phyloP scores from a whole-genome alignment of 805 yeast genomes.

The Isabelozyma rhagii region DNA sequence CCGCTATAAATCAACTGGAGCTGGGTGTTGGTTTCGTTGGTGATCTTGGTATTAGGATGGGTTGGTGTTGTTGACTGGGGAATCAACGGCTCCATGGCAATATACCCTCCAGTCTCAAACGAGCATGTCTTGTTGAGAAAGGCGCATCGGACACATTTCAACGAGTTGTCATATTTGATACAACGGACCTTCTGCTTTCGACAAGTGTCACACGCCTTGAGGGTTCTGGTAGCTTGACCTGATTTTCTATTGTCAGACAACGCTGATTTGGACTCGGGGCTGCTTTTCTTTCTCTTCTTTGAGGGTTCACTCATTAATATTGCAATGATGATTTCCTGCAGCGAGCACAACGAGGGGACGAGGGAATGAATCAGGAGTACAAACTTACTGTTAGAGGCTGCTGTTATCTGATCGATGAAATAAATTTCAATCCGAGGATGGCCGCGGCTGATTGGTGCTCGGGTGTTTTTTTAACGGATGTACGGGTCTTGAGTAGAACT shows the following conservation, averaged over 20 bases:
- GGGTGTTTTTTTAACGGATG: not conserved
- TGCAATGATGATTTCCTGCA: too few species aligned
- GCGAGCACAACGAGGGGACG: too few species aligned
- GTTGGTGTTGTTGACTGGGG: not conserved
- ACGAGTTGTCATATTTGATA: slow-evolving; percentile 44
- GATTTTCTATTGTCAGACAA: slow-evolving; percentile 11
- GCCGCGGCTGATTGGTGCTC: too few species aligned
- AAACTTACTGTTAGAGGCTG: too few species aligned
- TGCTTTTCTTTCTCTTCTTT: not conserved
- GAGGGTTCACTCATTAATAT: not conserved
- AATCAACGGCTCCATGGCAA: not conserved
- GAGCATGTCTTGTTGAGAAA: slow-evolving; percentile 53
- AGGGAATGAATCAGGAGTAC: too few species aligned
- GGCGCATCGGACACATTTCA: slow-evolving; percentile 57
- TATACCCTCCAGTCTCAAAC: slow-evolving; percentile 25
- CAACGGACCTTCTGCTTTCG: slow-evolving; percentile 61
- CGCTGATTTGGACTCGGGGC: not conserved
- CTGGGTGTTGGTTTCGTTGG: slow-evolving; percentile 12
- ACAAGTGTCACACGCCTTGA: slow-evolving; percentile 54
- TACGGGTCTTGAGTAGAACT: not conserved
- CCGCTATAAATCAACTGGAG: slow-evolving; percentile 32
- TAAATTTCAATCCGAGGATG: too few species aligned
- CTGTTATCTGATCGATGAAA: too few species aligned
- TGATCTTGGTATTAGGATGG: not conserved
- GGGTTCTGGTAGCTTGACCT: slow-evolving; percentile 40